Conservation (phyloP, 2,329 filamentous ascomycete genomes). For the Claviceps quebecensis region DNA sequence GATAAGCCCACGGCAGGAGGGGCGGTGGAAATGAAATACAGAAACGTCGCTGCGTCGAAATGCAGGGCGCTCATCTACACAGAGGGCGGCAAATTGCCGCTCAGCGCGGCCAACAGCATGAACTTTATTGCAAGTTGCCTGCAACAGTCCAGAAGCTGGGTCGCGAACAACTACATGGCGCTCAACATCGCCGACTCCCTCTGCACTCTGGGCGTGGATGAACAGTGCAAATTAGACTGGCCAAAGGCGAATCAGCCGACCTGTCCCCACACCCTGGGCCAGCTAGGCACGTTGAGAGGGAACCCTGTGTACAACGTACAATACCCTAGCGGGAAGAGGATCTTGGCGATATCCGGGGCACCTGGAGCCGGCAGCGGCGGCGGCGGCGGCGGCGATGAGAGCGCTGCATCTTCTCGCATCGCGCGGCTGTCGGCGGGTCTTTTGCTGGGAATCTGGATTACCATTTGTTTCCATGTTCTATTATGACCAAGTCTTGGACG, state of each 20-base stretch:
- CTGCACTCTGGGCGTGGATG: conserved; percentile 32
- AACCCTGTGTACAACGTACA: conserved; percentile 32
- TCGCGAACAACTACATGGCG: conserved; percentile 31
- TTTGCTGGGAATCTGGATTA: background rate
- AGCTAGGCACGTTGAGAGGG: conserved; percentile 18
- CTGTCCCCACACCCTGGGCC: conserved; percentile 29
- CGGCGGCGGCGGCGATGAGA: background rate
- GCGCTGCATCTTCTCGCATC: background rate
- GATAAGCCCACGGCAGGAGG: conserved; percentile 33
- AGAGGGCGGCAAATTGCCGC: conserved; percentile 22
- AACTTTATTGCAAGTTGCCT: conserved; percentile 36
- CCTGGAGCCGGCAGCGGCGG: background rate
- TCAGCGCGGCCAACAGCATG: conserved; percentile 37
- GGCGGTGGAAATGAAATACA: conserved; percentile 31
- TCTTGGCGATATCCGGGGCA: conserved; percentile 18
- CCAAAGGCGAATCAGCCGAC: conserved; percentile 29
- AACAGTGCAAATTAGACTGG: conserved; percentile 31
- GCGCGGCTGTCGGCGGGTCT: background rate
- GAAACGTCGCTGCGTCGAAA: conserved; percentile 27
- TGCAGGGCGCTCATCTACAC: conserved; percentile 36
- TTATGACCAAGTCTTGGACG: background rate
- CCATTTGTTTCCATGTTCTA: background rate
- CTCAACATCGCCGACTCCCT: conserved; percentile 38
- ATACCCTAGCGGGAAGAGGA: conserved; percentile 29
- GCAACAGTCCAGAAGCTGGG: conserved; percentile 27